Base-by-base conservation (phyloP, 75 land plant genomes). In the Cupressus sempervirens region DNA sequence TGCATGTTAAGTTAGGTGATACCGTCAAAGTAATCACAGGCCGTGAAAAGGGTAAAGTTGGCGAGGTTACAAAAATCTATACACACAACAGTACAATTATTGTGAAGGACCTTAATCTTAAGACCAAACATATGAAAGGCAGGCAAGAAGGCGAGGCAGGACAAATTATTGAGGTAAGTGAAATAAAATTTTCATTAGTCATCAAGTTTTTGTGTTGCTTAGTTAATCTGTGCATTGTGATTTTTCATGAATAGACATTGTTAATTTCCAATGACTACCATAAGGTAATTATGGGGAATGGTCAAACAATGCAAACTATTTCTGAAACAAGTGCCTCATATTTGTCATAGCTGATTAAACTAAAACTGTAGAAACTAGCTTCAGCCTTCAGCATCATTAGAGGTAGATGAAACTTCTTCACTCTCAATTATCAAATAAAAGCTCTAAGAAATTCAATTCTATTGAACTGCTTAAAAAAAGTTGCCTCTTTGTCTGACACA, bases 1-100 rank as follows among this genome's bases (percentile, higher is more conserved):
- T 98, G 93, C 99, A 98, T 89, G 98, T 98, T 23, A 96, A 94
- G 88, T 81, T 98, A 34, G 99, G 99, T 23, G 99, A 98, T 87
- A 96, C 94, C 5, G 94, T 98, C 50, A 93, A 98, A 88, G 88
- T 98, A 7, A 98, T 98, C 13, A 77, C 94, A 76, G 99, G 99
- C 5, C 86, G 77, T 83, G 97, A 98, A 34, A 98, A 94, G 88
- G 97, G 98, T 29, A 98, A 95, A 86, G 82, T 92, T 86, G 94
- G 98, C 50, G 98, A 95, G 84, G 90, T 98, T 29, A 89, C 92
- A 13, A 50, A 83, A 58, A 32, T 98, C 1, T 91, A 91, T 85
- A 91, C 84, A 80, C 98, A 96, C 83, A 94, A 96, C 79, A 96
- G 99, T 92, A 91, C 88, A 46, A 90, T 98, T 75, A 43, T 98